Base-by-base conservation (phyloP, 2,329 filamentous ascomycete species). In the Daldinia sp. region DNA sequence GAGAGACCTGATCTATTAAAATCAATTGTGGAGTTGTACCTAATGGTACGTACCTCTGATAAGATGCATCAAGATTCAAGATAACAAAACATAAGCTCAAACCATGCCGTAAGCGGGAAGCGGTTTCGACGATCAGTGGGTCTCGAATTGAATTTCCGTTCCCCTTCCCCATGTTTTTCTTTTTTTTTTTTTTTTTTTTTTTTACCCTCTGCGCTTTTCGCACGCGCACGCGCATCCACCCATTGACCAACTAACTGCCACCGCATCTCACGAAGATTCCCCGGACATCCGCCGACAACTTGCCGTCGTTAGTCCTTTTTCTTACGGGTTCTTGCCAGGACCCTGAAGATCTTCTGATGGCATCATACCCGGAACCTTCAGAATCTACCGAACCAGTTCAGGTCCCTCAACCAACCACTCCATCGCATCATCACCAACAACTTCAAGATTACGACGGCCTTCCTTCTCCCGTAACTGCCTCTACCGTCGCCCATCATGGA, bases 241-340 rank as follows among this genome's bases (percentile, higher is more conserved):
- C 46, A 59, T n/a, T 41, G 37, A 63, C 64, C 53, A 59, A 51
- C 60, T 51, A 46, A 48, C 54, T 42, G 54, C 60, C 60, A 28
- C 62, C 44, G 37, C 66, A 67, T 77, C 72, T 74, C 74, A 77
- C 75, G 75, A 77, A 75, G 75, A 76, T 75, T 75, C 73, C 35
- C 75, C 75, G 75, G 74, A 75, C 46, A 77, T 77, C 75, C 72
- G 60, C 75, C 75, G 75, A 76, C 74, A 75, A 75, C 67, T 74
- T 60, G 72, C 74, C 74, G 74, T 62, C 57, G 60, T 62, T 72
- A 69, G 70, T 58, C 61, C 50, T 58, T 65, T 70, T 46, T 51
- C 48, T 23, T 23, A 63, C 60, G 26, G 50, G 33, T 35, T 35
- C 33, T 53, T 33, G 42, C 18, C n/a, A 18, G 26, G 41, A 26